phyloP scores from a whole-genome alignment of 2,329 filamentous ascomycete species.

The Colletotrichum tanaceti region DNA sequence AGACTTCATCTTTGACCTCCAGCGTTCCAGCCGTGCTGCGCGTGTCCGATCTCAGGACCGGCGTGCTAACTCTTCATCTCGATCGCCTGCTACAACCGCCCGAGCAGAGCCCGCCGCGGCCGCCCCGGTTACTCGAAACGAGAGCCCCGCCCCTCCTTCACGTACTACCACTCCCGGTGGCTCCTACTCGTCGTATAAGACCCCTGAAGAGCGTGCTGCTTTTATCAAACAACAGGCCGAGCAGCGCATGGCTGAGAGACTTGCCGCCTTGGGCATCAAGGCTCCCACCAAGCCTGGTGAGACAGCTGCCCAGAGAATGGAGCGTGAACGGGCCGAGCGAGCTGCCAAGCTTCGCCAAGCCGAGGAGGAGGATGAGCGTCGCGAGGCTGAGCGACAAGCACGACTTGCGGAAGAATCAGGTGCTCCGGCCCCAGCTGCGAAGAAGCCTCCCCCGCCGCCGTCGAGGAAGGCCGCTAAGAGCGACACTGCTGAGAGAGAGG shows the following conservation, averaged over 20 bases:
- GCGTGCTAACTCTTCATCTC: conserved; percentile 55
- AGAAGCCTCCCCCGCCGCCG: conserved; percentile 83
- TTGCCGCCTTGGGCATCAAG: conserved; percentile 93
- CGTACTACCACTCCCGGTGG: conserved; percentile 69
- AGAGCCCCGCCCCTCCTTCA: conserved; percentile 65
- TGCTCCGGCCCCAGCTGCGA: conserved; percentile 67
- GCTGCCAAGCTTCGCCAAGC: conserved; percentile 89
- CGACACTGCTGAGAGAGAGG: conserved; percentile 68
- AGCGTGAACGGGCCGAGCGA: conserved; percentile 88
- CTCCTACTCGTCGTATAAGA: conserved; percentile 86
- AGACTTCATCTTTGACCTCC: conserved; percentile 97
- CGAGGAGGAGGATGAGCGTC: conserved; percentile 91
- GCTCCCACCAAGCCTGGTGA: conserved; percentile 83
- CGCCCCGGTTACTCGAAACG: conserved; percentile 56
- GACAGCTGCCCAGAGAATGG: conserved; percentile 82
- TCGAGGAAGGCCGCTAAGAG: conserved; percentile 76
- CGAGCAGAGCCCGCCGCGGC: conserved; percentile 53
- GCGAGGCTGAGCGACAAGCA: conserved; percentile 87
- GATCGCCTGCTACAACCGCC: conserved; percentile 54
- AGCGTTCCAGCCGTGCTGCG: conserved; percentile 83
- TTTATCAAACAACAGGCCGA: conserved; percentile 98
- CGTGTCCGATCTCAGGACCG: conserved; percentile 73
- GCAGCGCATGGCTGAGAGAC: conserved; percentile 93
- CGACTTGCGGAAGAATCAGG: conserved; percentile 83
- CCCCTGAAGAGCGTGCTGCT: conserved; percentile 91